Evolutionary conservation across 352 stramenopile species (phyloP), one percentile per base, ranked within the genome.

Genomic region (Pythium pectinolyticum): DNA sequence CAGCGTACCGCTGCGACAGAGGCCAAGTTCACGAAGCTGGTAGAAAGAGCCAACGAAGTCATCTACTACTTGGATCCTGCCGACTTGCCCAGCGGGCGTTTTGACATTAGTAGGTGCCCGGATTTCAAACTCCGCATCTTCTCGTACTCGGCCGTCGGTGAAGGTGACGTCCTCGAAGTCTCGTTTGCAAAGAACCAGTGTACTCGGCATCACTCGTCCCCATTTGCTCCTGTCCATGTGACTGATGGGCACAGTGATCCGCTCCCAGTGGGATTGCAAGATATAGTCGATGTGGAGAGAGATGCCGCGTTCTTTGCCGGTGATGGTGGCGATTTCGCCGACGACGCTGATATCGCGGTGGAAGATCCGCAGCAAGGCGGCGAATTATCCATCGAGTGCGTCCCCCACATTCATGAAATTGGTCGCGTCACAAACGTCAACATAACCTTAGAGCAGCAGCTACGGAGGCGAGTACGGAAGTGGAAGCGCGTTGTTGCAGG

Each of bases 11-110:
- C 17, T 10, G 3, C 20, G 15, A 6, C 49, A 12, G 51, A 59
- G 15, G 22, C 5, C 8, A 20, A 10, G 10, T 25, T 49, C 22
- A 20, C 22, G 1, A 37, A 32, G 15, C 15, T 37, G 6, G 25
- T 35, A 7, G 39, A 39, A 20, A 47, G 51, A n/a, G 34, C 51
- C 3, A 49, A 59, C 14, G 51, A 59, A 19, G 51, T 59, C 6
- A 2, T 49, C 3, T 39, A 39, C 32, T 8, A 39, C 8, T 39
- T 39, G 32, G 32, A 39, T 39, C 32, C 32, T 39, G 32, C 32
- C 14, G 32, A 14, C 8, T 39, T 39, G 8, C 32, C 32, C 8
- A 8, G 14, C 8, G 32, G 32, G 8, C 8, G 14, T 14, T 39
- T 39, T 14, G 14, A 39, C 32, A 39, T 39, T 39, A 8, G 32